phyloP scores from a whole-genome alignment of 2,329 filamentous ascomycete species.

The Cadophora gregata region DNA sequence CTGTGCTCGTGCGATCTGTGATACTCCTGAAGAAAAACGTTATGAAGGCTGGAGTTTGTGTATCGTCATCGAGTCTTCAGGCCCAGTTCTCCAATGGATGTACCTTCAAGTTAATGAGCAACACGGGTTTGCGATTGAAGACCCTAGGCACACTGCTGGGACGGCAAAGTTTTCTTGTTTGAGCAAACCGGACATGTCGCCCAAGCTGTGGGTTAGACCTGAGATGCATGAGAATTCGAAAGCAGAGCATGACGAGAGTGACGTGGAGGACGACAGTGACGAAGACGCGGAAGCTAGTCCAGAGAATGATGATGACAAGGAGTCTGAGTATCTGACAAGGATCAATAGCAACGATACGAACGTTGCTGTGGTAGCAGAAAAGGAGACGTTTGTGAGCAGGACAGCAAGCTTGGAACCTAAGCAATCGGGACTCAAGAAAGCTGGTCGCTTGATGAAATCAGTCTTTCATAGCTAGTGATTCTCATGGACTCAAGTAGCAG shows the following conservation, averaged over 20 bases:
- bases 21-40: not conserved
- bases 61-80: not conserved
- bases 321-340: not conserved
- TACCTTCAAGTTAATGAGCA: not conserved
- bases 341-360: not conserved
- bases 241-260: not conserved
- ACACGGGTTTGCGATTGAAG: not conserved
- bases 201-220: conserved; percentile 2
- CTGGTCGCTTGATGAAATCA: not conserved
- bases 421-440: not conserved
- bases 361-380: not conserved
- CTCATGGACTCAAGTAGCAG: no score
- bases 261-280: not conserved
- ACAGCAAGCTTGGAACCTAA: not conserved
- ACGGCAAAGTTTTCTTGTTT: not conserved
- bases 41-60: not conserved
- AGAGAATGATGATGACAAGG: not conserved
- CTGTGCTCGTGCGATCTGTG: conserved; percentile 1
- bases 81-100: not conserved
- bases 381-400: not conserved
- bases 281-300: not conserved
- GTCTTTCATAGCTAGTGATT: not conserved
- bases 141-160: not conserved
- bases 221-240: not conserved
- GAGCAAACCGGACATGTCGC: not conserved